A percentile compares a stretch with the other conserved stretches of the same genome.
phyloP scores from a whole-genome alignment of 305 asterid genomes.

The Vinca major region DNA sequence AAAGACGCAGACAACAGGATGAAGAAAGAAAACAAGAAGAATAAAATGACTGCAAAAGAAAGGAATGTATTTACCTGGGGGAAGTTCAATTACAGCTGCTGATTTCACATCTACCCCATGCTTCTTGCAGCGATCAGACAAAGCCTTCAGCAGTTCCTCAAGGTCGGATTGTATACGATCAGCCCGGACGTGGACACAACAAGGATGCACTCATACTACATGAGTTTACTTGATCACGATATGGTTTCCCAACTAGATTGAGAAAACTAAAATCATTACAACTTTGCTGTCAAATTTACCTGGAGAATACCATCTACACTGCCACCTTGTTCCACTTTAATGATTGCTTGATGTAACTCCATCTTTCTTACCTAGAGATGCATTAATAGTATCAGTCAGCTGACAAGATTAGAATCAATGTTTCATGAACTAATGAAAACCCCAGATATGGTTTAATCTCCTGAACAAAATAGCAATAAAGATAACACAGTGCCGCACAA shows the following conservation, averaged over 20 bases:
- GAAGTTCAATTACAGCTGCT: constrained; percentile 77
- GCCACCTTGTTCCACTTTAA: constrained; percentile 97
- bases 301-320: constrained; percentile 99
- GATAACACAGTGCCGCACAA: background rate
- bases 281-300: constrained; percentile 32
- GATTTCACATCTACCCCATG: constrained; percentile 58
- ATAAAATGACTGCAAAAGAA: constrained; percentile 15
- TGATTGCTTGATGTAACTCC: constrained; percentile 86
- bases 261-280: background rate
- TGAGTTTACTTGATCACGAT: constrained; percentile 4
- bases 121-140: constrained; percentile 80
- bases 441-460: background rate
- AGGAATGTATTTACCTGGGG: constrained; percentile 46
- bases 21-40: background rate
- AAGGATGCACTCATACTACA: constrained; percentile 19
- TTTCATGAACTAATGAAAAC: background rate
- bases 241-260: background rate
- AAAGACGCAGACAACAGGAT: background rate
- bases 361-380: constrained; percentile 69
- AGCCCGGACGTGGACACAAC: constrained; percentile 72
- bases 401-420: background rate
- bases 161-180: constrained; percentile 96
- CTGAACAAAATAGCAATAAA: background rate
- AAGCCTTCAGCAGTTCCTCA: constrained; percentile 84
- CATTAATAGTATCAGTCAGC: constrained; percentile 26